Percentiles rank a stretch among this genome's conserved stretches.
Evolutionary conservation across 2,329 filamentous ascomycete genomes (phyloP).

Genomic region (Cylindrodendrum hubeiense): DNA sequence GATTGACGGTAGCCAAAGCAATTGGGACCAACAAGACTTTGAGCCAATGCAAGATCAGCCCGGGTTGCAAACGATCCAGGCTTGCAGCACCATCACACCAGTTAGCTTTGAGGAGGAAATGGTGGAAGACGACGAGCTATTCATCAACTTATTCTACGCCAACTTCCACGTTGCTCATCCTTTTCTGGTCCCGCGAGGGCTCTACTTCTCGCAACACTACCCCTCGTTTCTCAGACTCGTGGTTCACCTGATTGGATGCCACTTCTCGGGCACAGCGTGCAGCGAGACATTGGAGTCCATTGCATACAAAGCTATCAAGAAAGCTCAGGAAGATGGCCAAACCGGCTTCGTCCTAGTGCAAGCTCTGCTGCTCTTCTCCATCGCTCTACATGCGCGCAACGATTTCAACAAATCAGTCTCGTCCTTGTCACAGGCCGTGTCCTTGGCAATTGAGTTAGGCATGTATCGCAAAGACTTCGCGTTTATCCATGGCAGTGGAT

Average conservation of each 20-base stretch:
- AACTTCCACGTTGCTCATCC: conserved; percentile 40
- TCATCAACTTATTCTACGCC: conserved; percentile 35
- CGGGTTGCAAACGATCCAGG: neutral
- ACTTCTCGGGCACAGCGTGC: conserved; percentile 28
- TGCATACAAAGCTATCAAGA: conserved; percentile 6
- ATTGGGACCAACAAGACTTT: neutral
- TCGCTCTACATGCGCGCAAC: conserved; percentile 12
- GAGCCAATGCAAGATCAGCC: neutral
- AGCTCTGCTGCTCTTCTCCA: conserved; percentile 12
- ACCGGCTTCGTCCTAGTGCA: conserved; percentile 5
- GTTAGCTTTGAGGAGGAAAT: neutral
- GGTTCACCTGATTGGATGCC: conserved; percentile 37
- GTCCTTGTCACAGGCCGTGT: neutral
- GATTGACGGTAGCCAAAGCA: neutral
- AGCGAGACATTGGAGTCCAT: conserved; percentile 23
- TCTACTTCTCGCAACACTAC: conserved; percentile 29
- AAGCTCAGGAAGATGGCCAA: neutral
- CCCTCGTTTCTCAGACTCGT: conserved; percentile 28
- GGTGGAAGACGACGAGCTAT: conserved; percentile 32
- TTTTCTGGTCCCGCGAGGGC: conserved; percentile 29
- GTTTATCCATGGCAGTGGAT: neutral
- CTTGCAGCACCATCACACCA: neutral
- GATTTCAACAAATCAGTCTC: conserved; percentile 2
- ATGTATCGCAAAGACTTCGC: conserved; percentile 33
- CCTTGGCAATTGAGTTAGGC: conserved; percentile 35